Conservation (phyloP, 352 stramenopile species). For the Phytopythium delawarense region DNA sequence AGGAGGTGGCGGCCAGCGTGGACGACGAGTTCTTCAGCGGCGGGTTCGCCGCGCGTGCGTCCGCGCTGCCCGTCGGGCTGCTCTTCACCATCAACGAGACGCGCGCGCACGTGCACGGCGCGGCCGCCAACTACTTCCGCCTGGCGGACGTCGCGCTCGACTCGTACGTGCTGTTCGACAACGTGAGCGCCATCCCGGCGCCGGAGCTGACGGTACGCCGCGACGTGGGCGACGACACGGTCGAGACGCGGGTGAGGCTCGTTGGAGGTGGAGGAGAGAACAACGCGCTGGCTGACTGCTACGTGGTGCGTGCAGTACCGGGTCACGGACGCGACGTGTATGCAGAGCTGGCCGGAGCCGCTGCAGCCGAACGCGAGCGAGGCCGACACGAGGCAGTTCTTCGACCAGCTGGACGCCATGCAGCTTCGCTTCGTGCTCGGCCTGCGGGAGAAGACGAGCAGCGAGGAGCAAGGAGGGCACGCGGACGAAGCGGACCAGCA, state of each 20-base stretch:
- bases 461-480: slow-evolving; percentile 1
- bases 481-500: neutral
- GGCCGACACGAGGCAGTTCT: slow-evolving; percentile 47
- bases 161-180: slow-evolving; percentile 35
- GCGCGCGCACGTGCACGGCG: slow-evolving; percentile 60
- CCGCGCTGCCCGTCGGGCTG: slow-evolving; percentile 51
- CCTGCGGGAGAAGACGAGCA: slow-evolving; percentile 23
- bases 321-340: slow-evolving; percentile 33
- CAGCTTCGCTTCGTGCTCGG: slow-evolving; percentile 53
- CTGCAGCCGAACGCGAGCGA: slow-evolving; percentile 27
- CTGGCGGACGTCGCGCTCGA: slow-evolving; percentile 53
- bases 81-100: slow-evolving; percentile 75
- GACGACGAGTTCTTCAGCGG: slow-evolving; percentile 57
- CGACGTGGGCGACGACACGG: slow-evolving; percentile 19
- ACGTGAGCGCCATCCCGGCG: slow-evolving; percentile 22
- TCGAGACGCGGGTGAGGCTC: slow-evolving; percentile 12
- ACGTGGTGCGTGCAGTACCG: slow-evolving; percentile 21
- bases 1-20: slow-evolving; percentile 61
- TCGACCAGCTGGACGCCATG: slow-evolving; percentile 62
- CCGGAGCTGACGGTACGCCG: slow-evolving; percentile 46
- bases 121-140: slow-evolving; percentile 54
- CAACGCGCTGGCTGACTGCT: neutral
- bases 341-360: slow-evolving; percentile 43
- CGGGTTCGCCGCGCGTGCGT: slow-evolving; percentile 46
- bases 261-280: no score